Evolutionary conservation across 2,329 filamentous ascomycete genomes (phyloP), one percentile per base, ranked within the genome.

Genomic region (Sclerotinia sclerotiorum): DNA sequence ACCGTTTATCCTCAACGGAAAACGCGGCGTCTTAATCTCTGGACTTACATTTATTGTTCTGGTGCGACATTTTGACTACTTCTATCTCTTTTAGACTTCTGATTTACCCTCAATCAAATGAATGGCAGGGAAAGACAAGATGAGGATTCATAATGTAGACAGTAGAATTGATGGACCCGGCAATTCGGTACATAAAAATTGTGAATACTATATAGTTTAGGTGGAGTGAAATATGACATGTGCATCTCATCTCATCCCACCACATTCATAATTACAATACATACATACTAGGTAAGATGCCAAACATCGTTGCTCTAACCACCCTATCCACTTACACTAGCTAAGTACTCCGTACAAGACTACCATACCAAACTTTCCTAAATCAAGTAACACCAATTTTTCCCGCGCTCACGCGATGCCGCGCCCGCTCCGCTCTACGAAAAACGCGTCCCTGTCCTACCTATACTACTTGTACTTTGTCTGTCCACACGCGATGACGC

Each of bases 391-490:
- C 10, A 57, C 32, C 55, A 17, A 39, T n/a, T 42, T 8, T 7
- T 57, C 35, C 32, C 55, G 55, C 35, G 13, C 35, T 58, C 55
- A 58, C 55, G 55, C 55, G 35, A 57, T 39, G 35, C 55, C 55
- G 55, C 55, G 55, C 55, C 55, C 55, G 55, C 55, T 42, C 55
- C 55, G 35, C 55, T 42, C 55, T 21, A 58, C 55, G 35, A 58
- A 44, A 42, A 58, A 44, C 55, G 55, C 35, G 55, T 44, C 42
- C 15, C 32, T 42, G 35, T 57, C 2, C 10, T 39, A 6, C 17
- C 21, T n/a, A 42, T 29, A 7, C 54, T 57, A 55, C 29, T 32
- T n/a, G 5, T 32, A 32, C 19, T 56, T n/a, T 39, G 55, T 57
- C 55, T n/a, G n/a, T n/a, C 32, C 21, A 39, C 32, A 58, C 55